These are phyloP conservation scores for Noccaea bulbosa DNA, from an alignment of 345 rosid species.

Conservation along the genomic window DNA sequence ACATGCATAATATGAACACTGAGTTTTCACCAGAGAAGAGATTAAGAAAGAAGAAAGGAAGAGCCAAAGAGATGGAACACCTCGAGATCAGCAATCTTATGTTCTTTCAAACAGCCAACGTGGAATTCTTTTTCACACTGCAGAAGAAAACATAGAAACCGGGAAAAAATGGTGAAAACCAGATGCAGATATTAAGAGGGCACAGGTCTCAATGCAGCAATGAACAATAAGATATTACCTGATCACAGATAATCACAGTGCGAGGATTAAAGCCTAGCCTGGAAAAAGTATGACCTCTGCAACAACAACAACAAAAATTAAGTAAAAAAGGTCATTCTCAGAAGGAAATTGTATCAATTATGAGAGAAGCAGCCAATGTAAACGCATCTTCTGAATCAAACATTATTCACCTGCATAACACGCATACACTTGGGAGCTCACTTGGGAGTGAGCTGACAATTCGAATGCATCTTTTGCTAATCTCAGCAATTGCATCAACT, in stretches of 20 bases:
- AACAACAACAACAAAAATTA: slow-evolving; percentile 31
- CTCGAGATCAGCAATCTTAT: slow-evolving; percentile 77
- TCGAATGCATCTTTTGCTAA: slow-evolving; percentile 83
- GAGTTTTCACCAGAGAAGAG: slow-evolving; percentile 2
- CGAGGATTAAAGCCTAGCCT: slow-evolving; percentile 74
- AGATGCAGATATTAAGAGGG: slow-evolving; percentile 20
- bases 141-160: slow-evolving; percentile 25
- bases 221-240: slow-evolving; percentile 51
- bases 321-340: slow-evolving; percentile 15
- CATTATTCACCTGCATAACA: slow-evolving; percentile 75
- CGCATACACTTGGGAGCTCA: slow-evolving; percentile 78
- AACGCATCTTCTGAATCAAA: slow-evolving; percentile 24
- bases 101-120: slow-evolving; percentile 89
- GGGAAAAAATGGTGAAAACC: slow-evolving; percentile 24
- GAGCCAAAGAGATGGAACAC: slow-evolving; percentile 44
- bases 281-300: slow-evolving; percentile 76
- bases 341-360: slow-evolving; percentile 12
- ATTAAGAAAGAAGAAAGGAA: slow-evolving; percentile 7
- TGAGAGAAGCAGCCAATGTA: slow-evolving; percentile 16
- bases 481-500: slow-evolving; percentile 87
- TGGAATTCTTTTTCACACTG: slow-evolving; percentile 97
- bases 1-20: background rate
- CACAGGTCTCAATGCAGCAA: slow-evolving; percentile 11
- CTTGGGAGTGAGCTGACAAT: slow-evolving; percentile 65
- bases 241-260: slow-evolving; percentile 92